Evolutionary conservation across 2,329 filamentous ascomycete genomes (phyloP), one percentile per base, ranked within the genome.

Genomic region (Nemania abortiva): DNA sequence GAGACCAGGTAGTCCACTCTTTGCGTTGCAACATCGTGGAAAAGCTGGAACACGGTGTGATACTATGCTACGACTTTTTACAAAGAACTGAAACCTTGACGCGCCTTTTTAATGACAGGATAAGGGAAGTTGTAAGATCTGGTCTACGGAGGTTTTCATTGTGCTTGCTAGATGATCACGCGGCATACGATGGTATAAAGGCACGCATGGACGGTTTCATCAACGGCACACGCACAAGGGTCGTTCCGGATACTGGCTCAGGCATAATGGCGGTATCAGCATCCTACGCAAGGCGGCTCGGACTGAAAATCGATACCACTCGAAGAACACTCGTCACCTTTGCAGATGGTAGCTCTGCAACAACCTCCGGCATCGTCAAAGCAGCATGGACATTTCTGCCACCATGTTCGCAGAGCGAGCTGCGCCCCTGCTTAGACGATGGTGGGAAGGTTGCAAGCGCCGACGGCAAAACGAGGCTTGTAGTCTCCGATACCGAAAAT

Each of bases 221-320:
- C 22, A 62, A 62, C 34, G 64, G 64, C 1, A 24, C 6, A 3
- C 45, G 22, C 18, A 27, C 20, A 55, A 55, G 6, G 11, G 50
- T 42, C 20, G 64, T 66, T 2, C 57, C 64, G 13, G 64, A 66
- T 27, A 61, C 64, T 6, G 64, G 50, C 52, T 66, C 64, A 6
- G 57, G 9, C 27, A 66, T 66, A n/a, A 66, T 66, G 39, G 58
- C 57, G 3, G 13, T 63, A 6, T 62, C 58, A 5, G 18, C 64
- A 22, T 45, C 55, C 2, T 66, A 61, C 18, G 63, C 49, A 24
- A 37, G 47, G 56, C 1, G 34, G 34, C 1, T 49, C 34, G 6
- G n/a, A n/a, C 49, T 66, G 18, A 3, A 55, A 11, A 24, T 66
- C n/a, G 63, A 60, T 20, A 54, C 29, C 20, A 47, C 24, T 6